Conservation (phyloP, 768 basidiomycete genomes). For the Agrocybe pediades region DNA sequence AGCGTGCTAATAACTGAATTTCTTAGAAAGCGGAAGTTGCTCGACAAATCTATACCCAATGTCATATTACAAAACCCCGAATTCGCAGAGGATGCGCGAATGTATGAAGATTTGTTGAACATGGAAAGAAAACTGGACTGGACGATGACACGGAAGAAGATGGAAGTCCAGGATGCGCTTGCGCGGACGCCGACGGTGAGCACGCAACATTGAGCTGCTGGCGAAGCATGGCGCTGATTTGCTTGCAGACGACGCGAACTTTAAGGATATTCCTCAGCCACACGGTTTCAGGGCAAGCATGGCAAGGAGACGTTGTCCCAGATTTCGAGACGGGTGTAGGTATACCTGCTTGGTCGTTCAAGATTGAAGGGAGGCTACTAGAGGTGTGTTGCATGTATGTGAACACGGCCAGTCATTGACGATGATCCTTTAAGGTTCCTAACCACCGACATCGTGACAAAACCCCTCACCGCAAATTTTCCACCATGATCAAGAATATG, state of each 20-base stretch:
- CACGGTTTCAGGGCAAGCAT: slow-evolving; percentile 80
- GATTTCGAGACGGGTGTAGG: slow-evolving; percentile 84
- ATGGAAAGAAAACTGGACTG: slow-evolving; percentile 94
- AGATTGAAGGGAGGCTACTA: slow-evolving; percentile 84
- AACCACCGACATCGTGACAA: slow-evolving; percentile 69
- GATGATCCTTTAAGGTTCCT: slow-evolving; percentile 40
- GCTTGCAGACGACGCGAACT: slow-evolving; percentile 72
- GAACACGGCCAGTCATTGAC: background rate
- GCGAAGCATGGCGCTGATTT: background rate
- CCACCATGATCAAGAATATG: slow-evolving; percentile 81
- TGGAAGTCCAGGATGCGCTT: slow-evolving; percentile 90
- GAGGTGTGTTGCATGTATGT: slow-evolving; percentile 50
- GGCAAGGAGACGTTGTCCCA: slow-evolving; percentile 62
- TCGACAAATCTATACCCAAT: slow-evolving; percentile 79
- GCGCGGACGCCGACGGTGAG: slow-evolving; percentile 69
- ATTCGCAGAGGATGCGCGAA: slow-evolving; percentile 78
- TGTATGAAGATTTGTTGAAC: slow-evolving; percentile 84
- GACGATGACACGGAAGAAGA: slow-evolving; percentile 89
- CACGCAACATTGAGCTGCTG: background rate
- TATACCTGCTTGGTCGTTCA: slow-evolving; percentile 87
- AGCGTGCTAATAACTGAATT: background rate
- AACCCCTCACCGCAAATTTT: slow-evolving; percentile 72
- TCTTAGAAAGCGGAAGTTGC: slow-evolving; percentile 72
- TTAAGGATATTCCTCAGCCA: slow-evolving; percentile 87
- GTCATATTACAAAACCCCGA: slow-evolving; percentile 72